These are phyloP conservation scores for Yarrowia sp. DNA, from an alignment of 805 yeast genomes.

Conservation along the genomic window DNA sequence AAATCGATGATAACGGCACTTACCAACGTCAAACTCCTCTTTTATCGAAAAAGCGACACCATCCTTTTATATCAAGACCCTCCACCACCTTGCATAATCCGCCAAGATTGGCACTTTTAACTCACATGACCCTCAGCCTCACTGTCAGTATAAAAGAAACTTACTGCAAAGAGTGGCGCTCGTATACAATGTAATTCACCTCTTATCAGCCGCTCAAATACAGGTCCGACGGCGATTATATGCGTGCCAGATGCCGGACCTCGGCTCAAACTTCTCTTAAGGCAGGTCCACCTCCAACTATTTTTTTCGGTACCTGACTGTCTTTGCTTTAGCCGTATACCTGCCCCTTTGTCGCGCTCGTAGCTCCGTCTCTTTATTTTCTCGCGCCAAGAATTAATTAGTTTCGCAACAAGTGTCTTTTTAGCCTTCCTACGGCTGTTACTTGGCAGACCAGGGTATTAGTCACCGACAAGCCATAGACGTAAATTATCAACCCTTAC, in stretches of 20 bases:
- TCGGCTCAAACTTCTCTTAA: background rate
- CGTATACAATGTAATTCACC: background rate
- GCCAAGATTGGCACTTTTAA: constrained; percentile 7
- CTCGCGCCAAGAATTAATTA: background rate
- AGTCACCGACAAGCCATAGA: background rate
- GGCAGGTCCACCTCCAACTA: background rate
- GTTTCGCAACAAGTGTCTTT: background rate
- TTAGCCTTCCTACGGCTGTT: background rate
- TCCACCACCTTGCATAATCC: constrained; percentile 19
- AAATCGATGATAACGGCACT: no score
- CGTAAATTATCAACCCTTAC: background rate
- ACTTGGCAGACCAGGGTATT: constrained; percentile 16
- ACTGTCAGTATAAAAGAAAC: constrained; percentile 13
- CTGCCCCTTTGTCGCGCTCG: background rate
- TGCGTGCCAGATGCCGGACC: background rate
- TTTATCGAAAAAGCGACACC: background rate
- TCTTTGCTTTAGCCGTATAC: background rate
- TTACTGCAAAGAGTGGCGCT: background rate
- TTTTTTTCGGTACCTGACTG: background rate
- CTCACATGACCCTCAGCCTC: constrained; percentile 25
- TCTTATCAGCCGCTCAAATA: background rate
- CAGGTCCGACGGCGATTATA: background rate
- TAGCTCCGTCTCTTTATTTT: background rate
- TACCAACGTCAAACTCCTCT: no score
- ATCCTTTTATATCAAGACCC: constrained; percentile 1